These are phyloP conservation scores for Spinacia oleracea DNA, from an alignment of 179 eudicot genomes.

Conservation along the genomic window DNA sequence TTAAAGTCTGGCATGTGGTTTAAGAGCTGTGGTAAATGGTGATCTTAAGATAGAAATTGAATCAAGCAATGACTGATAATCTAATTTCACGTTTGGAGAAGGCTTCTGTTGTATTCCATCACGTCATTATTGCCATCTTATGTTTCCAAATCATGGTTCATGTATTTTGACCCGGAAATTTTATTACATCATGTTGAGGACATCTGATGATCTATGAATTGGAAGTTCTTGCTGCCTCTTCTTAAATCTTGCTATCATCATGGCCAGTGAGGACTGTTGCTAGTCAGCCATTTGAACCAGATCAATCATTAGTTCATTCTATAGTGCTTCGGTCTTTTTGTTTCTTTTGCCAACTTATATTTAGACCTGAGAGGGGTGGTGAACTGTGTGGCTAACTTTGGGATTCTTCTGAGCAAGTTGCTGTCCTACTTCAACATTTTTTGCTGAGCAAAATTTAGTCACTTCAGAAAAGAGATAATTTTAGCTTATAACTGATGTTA, in stretches of 20 bases:
- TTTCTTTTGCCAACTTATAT: constrained; percentile 31
- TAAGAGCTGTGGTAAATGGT: constrained; percentile 35
- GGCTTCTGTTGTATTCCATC: constrained; percentile 29
- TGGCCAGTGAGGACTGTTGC: constrained; percentile 39
- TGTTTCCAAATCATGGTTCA: constrained; percentile 26
- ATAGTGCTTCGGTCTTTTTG: constrained; percentile 21
- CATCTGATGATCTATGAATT: constrained; percentile 20
- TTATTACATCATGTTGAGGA: constrained; percentile 27
- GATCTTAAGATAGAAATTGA: constrained; percentile 31
- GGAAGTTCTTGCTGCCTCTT: constrained; percentile 35
- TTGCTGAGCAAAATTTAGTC: constrained; percentile 42
- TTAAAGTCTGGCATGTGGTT: constrained; percentile 44
- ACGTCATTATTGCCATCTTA: constrained; percentile 22
- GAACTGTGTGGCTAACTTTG: constrained; percentile 41
- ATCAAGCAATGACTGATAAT: constrained; percentile 31
- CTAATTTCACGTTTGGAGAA: constrained; percentile 38
- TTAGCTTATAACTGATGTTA: constrained; percentile 35
- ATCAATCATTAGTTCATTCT: constrained; percentile 20
- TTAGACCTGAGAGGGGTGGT: constrained; percentile 39
- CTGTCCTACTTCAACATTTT: constrained; percentile 35
- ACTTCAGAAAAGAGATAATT: constrained; percentile 43
- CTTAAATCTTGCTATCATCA: constrained; percentile 17
- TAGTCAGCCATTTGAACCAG: constrained; percentile 29
- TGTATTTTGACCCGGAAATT: constrained; percentile 34
- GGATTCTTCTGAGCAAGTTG: constrained; percentile 39